Evolutionary conservation across 2,329 filamentous ascomycete species (phyloP), one percentile per base, ranked within the genome.

Genomic region (Blastomyces emzantsi): DNA sequence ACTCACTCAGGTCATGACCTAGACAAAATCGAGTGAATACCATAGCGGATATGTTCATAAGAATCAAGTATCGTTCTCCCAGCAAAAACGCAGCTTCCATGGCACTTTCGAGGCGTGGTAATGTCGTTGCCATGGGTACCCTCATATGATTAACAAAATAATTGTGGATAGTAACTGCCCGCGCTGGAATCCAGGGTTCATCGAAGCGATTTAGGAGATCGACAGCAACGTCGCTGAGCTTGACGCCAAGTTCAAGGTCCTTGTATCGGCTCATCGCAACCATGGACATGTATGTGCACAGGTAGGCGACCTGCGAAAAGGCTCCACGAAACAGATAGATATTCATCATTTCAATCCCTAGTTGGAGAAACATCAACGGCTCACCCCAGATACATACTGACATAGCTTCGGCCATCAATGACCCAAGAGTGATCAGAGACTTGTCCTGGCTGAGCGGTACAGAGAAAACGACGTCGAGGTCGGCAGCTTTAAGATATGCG

Each of bases 121-220:
- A 76, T 25, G 82, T 78, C 45, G 82, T 78, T 15, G 75, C 70
- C 56, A 86, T 73, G 2, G 83, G 82, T 13, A 78, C 75, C 64
- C 82, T 78, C 30, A 87, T 70, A 69, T 87, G 85, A n/a, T 82
- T 83, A n/a, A 87, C 74, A 70, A 86, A 87, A 9, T 85, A 72
- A n/a, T 81, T 79, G 63, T 84, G 81, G 28, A 86, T 73, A 1
- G 84, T 83, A 51, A 82, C 78, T 2, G 82, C 83, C 56, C 84
- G 77, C 30, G 82, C 83, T 28, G 81, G 73, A 0, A 82, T 84
- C 70, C 84, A 86, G 2, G 77, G 68, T 62, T 83, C 80, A 1
- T 80, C 76, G 65, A 80, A 85, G 59, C 76, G 73, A 19, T 81
- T 78, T 61, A 85, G 79, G 6, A 87, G 73, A 39, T 76, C 74